These are phyloP conservation scores for Leccinum broughii DNA, from an alignment of 768 basidiomycete genomes.

Conservation along the genomic window DNA sequence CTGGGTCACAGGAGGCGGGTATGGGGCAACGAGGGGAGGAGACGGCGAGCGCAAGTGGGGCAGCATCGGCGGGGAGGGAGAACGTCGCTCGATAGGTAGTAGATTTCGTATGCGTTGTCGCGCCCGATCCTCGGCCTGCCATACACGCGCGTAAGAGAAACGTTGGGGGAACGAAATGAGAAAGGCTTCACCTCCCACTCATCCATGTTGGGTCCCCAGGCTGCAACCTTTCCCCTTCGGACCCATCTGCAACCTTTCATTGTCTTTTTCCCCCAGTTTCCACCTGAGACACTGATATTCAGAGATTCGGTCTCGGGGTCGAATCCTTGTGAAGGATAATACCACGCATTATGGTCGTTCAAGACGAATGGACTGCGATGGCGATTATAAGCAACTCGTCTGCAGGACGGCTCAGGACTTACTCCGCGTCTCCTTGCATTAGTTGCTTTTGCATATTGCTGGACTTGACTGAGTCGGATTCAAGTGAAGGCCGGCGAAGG, in stretches of 20 bases:
- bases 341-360: slow-evolving; percentile 79
- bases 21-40: slow-evolving; percentile 76
- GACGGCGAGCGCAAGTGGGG: slow-evolving; percentile 79
- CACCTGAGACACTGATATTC: slow-evolving; percentile 46
- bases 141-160: slow-evolving; percentile 13
- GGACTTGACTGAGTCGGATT: not conserved
- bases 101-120: slow-evolving; percentile 75
- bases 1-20: slow-evolving; percentile 62
- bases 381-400: slow-evolving; percentile 9
- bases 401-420: slow-evolving; percentile 5
- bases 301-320: slow-evolving; percentile 64
- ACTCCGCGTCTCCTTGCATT: slow-evolving; percentile 36
- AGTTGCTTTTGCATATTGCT: slow-evolving; percentile 27
- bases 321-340: slow-evolving; percentile 78
- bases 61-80: slow-evolving; percentile 69
- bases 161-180: slow-evolving; percentile 3
- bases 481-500: slow-evolving; percentile 19
- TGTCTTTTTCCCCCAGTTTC: slow-evolving; percentile 87
- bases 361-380: slow-evolving; percentile 45
- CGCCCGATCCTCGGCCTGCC: slow-evolving; percentile 79
- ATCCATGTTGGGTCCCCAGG: slow-evolving; percentile 83
- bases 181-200: slow-evolving; percentile 71
- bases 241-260: slow-evolving; percentile 79
- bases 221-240: slow-evolving; percentile 74
- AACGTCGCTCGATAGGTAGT: slow-evolving; percentile 58